A percentile compares a stretch with the other conserved stretches of the same genome.
phyloP scores from a whole-genome alignment of 2,329 filamentous ascomycete species.

The Sporothrix pseudoabietina region DNA sequence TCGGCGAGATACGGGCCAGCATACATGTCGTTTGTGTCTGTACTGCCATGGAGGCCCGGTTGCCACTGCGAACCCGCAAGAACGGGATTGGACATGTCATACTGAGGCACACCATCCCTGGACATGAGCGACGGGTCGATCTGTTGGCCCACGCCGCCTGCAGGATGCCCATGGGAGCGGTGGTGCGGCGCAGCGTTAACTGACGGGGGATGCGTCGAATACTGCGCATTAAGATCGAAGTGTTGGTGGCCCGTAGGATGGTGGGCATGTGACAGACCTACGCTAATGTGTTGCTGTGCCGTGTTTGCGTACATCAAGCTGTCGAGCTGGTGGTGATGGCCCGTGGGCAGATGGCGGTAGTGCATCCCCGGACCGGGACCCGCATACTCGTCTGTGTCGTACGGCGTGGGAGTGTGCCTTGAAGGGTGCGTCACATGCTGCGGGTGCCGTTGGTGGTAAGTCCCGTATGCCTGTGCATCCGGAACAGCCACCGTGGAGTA shows the following conservation, averaged over 20 bases:
- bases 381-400: slow-evolving; percentile 40
- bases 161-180: slow-evolving; percentile 18
- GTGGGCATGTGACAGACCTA: slow-evolving; percentile 18
- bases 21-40: slow-evolving; percentile 28
- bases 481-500: slow-evolving; percentile 32
- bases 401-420: slow-evolving; percentile 45
- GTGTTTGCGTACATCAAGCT: slow-evolving; percentile 14
- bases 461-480: slow-evolving; percentile 25
- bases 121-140: slow-evolving; percentile 39
- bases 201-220: not conserved
- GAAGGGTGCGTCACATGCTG: slow-evolving; percentile 44
- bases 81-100: slow-evolving; percentile 36
- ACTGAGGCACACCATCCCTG: slow-evolving; percentile 34
- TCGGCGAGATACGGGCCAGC: slow-evolving; percentile 37
- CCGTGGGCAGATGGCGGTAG: slow-evolving; percentile 42
- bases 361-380: slow-evolving; percentile 38
- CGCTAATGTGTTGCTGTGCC: slow-evolving; percentile 14
- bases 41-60: slow-evolving; percentile 24
- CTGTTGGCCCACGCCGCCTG: slow-evolving; percentile 35
- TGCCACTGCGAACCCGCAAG: slow-evolving; percentile 30
- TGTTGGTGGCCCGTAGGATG: slow-evolving; percentile 7
- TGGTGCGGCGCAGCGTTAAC: slow-evolving; percentile 10
- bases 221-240: slow-evolving; percentile 8
- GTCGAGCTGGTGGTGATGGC: slow-evolving; percentile 32
- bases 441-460: slow-evolving; percentile 37